Conservation (phyloP, 306 rosid genomes). For the Glycine soja region DNA sequence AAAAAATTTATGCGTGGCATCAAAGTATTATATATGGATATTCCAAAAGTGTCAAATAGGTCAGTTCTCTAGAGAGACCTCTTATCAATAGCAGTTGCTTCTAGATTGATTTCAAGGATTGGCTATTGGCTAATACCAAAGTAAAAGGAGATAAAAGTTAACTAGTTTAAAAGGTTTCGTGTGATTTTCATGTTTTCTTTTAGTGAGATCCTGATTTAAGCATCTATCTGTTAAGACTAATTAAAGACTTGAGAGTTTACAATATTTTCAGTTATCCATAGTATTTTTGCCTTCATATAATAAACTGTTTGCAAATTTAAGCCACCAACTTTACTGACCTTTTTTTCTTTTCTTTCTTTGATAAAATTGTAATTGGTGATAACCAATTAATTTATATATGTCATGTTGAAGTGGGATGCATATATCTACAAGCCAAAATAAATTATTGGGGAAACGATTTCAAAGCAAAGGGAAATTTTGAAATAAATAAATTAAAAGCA, state of each 20-base stretch:
- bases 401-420: constrained; percentile 36
- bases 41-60: constrained; percentile 43
- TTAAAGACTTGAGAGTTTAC: neutral
- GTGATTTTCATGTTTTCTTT: constrained; percentile 33
- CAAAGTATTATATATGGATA: neutral
- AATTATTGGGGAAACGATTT: constrained; percentile 36
- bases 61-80: constrained; percentile 8
- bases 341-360: neutral
- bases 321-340: constrained; percentile 24
- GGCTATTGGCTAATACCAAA: constrained; percentile 15
- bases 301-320: neutral
- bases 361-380: constrained; percentile 5
- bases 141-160: constrained; percentile 27
- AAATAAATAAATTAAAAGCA: neutral
- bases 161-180: constrained; percentile 29
- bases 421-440: constrained; percentile 20
- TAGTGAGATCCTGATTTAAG: neutral
- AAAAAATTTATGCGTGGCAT: neutral
- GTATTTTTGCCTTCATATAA: neutral
- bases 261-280: constrained; percentile 35
- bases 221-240: neutral
- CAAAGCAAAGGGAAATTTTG: neutral
- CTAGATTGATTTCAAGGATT: constrained; percentile 35
- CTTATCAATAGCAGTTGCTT: constrained; percentile 36
- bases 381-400: constrained; percentile 15